These are phyloP conservation scores for Knoxia roxburghii DNA, from an alignment of 257 asterid species.

Conservation along the genomic window DNA sequence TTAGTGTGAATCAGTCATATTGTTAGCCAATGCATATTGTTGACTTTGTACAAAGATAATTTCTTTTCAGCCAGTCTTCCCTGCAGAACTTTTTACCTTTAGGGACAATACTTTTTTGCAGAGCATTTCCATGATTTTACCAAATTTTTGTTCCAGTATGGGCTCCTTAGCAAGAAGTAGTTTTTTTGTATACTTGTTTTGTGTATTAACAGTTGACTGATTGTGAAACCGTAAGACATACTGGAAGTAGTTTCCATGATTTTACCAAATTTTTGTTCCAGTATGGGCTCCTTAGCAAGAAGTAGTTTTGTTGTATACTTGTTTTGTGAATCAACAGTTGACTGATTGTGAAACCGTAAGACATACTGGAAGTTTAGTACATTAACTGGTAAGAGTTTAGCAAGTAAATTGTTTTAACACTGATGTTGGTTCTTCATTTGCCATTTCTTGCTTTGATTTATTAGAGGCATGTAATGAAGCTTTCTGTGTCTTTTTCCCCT, in stretches of 20 bases:
- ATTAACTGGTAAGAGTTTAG: neutral
- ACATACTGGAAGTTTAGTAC: neutral
- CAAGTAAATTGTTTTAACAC: neutral
- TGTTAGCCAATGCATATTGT: too few species aligned
- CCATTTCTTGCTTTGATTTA: neutral
- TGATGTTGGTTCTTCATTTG: neutral
- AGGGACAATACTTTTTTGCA: neutral
- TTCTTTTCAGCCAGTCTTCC: too few species aligned
- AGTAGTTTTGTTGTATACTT: neutral
- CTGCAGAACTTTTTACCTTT: neutral
- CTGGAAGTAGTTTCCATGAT: neutral
- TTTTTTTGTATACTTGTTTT: neutral
- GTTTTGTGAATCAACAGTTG: neutral
- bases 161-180: neutral
- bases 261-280: neutral
- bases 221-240: neutral
- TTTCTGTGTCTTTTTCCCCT: constrained; percentile 10
- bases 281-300: neutral
- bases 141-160: neutral
- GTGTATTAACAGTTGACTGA: neutral
- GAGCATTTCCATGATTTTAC: neutral
- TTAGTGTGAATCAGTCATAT: neutral
- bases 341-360: neutral
- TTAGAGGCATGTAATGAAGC: neutral
- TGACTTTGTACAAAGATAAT: too few species aligned